Base-by-base conservation (phyloP, 306 rosid genomes). In the Quercus parvula region DNA sequence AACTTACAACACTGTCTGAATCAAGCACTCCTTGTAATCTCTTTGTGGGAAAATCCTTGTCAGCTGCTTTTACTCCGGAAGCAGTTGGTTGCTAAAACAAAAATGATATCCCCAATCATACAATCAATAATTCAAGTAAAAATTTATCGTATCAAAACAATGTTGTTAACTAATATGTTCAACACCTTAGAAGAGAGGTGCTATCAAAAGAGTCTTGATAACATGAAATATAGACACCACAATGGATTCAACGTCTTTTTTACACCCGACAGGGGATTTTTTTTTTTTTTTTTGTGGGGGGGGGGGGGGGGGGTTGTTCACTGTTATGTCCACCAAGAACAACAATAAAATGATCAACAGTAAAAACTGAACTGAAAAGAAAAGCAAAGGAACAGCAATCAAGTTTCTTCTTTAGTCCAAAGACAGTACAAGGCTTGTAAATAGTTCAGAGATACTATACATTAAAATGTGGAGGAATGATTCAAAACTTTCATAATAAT, bases 31-130 rank as follows among this genome's bases (percentile, higher is more conserved):
- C 87, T 38, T 51, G 86, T 56, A 68, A 75, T 81, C 77, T 74
- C 85, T 70, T 76, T 3, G 85, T 75, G 70, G 89, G 76, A 74
- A 87, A 76, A 74, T 58, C 84, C 38, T 18, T 56, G 27, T 81
- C 81, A 15, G 38, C 68, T 72, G 78, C 30, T 71, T 76, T 73
- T 54, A 77, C 91, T 73, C 35, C 64, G 76, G 87, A 79, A 76
- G 83, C 77, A 70, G 15, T 70, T 25, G 94, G 97, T 72, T 91
- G 86, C 98, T 92, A 91, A 77, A 84, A 81, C 74, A 79, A 80
- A 81, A 75, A 55, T 55, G 64, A 73, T 30, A 46, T 52, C 64
- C 71, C n/a, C 17, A 59, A 46, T 15, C 5, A 61, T 46, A 54
- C 38, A 52, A 25, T 61, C 67, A 70, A 30, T 20, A 24, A 58